Evolutionary conservation across 164 flowering plant species (phyloP).

Genomic region (Magnolia sinica): DNA sequence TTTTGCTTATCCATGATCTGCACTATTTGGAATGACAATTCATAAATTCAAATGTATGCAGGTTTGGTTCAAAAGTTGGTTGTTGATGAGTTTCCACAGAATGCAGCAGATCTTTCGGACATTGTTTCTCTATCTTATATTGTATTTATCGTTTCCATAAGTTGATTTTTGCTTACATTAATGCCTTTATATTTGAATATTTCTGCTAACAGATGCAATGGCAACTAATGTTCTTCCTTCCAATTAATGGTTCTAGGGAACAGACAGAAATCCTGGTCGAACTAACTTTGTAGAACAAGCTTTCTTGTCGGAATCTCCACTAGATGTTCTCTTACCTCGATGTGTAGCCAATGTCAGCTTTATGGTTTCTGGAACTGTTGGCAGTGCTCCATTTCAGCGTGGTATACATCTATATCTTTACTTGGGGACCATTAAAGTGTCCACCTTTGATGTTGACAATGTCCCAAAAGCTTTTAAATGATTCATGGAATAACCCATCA

Average conservation of each 20-base stretch:
- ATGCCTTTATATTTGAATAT: background rate
- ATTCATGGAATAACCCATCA: no score
- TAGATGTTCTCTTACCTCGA: background rate
- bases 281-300: conserved; percentile 9
- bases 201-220: background rate
- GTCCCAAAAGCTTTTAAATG: no score
- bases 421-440: no score
- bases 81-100: background rate
- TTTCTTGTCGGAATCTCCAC: background rate
- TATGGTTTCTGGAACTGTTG: background rate
- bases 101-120: background rate
- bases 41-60: background rate
- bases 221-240: background rate
- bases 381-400: background rate
- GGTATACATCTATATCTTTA: background rate
- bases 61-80: background rate
- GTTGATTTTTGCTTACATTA: background rate
- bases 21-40: background rate
- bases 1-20: no score
- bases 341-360: conserved; percentile 1
- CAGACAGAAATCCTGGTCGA: background rate
- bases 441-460: no score
- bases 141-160: background rate
- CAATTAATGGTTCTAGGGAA: background rate
- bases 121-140: background rate